Conservation (phyloP, 2,329 filamentous ascomycete genomes). For the Arachnomyces sp. region DNA sequence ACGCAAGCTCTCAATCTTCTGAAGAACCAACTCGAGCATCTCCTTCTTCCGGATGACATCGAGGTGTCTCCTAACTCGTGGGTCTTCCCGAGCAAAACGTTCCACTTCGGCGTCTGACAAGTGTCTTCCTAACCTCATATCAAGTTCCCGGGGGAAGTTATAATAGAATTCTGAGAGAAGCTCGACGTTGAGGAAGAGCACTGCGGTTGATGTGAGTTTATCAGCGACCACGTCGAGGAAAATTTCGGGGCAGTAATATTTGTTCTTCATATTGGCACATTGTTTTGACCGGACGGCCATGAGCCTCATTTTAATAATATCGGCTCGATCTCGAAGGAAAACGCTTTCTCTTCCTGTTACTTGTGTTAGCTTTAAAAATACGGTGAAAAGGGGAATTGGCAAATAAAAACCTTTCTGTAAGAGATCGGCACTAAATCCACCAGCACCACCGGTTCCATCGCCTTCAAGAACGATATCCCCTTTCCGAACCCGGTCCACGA, state of each 20-base stretch:
- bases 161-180: conserved; percentile 96
- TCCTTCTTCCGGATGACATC: conserved; percentile 91
- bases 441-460: conserved; percentile 74
- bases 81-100: conserved; percentile 84
- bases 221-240: conserved; percentile 97
- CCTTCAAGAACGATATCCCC: conserved; percentile 81
- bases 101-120: conserved; percentile 75
- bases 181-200: conserved; percentile 95
- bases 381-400: conserved; percentile 2
- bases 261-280: conserved; percentile 75
- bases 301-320: conserved; percentile 84
- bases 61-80: conserved; percentile 78
- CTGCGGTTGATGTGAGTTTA: conserved; percentile 88
- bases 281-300: conserved; percentile 84
- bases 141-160: conserved; percentile 89
- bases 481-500: conserved; percentile 82
- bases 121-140: conserved; percentile 74
- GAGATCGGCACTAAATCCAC: conserved; percentile 83
- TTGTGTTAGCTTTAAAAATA: conserved; percentile 11
- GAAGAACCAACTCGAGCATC: conserved; percentile 80
- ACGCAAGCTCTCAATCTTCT: conserved; percentile 89
- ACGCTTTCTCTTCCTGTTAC: conserved; percentile 74
- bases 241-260: conserved; percentile 93
- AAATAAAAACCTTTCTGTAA: conserved; percentile 65
- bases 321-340: conserved; percentile 85